Percentiles rank a stretch among this genome's conserved stretches.
Evolutionary conservation across 2,329 filamentous ascomycete species (phyloP).

Genomic region (Phyllosticta paracitricarpa): DNA sequence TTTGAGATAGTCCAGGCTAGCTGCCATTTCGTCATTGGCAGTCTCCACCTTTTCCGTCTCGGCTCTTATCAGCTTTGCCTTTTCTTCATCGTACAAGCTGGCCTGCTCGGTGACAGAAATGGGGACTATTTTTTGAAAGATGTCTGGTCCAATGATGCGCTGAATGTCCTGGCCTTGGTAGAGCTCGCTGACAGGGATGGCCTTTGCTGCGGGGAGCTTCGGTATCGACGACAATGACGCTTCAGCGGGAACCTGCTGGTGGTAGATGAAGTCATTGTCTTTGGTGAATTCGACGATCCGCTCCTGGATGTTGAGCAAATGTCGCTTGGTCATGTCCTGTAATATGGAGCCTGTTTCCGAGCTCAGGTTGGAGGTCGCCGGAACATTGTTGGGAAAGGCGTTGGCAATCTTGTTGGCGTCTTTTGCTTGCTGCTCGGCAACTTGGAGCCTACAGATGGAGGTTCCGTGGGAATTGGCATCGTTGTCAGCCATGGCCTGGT

Average conservation of each 20-base stretch:
- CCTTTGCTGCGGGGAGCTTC: slow-evolving; percentile 90
- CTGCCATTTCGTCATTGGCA: slow-evolving; percentile 91
- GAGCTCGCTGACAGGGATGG: slow-evolving; percentile 90
- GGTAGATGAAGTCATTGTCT: slow-evolving; percentile 98
- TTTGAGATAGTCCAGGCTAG: slow-evolving; percentile 86
- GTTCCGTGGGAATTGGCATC: slow-evolving; percentile 80
- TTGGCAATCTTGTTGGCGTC: slow-evolving; percentile 69
- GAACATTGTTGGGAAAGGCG: slow-evolving; percentile 69
- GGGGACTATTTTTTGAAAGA: slow-evolving; percentile 94
- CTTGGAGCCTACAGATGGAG: slow-evolving; percentile 71
- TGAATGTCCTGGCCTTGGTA: slow-evolving; percentile 97
- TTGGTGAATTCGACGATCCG: slow-evolving; percentile 68
- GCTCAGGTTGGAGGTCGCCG: slow-evolving; percentile 71
- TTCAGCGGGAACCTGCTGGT: slow-evolving; percentile 81
- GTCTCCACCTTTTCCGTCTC: slow-evolving; percentile 89
- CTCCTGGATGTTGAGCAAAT: slow-evolving; percentile 69
- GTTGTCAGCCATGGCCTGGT: slow-evolving; percentile 82
- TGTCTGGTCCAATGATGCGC: slow-evolving; percentile 89
- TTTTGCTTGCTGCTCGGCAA: slow-evolving; percentile 67
- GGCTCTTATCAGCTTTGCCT: slow-evolving; percentile 86
- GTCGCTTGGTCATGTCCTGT: slow-evolving; percentile 74
- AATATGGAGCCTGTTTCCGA: slow-evolving; percentile 67
- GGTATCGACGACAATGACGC: slow-evolving; percentile 71
- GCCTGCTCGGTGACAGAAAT: slow-evolving; percentile 94
- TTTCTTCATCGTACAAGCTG: slow-evolving; percentile 96